These are phyloP conservation scores for Gynostemma pentaphyllum DNA, from an alignment of 306 rosid species.

Conservation along the genomic window DNA sequence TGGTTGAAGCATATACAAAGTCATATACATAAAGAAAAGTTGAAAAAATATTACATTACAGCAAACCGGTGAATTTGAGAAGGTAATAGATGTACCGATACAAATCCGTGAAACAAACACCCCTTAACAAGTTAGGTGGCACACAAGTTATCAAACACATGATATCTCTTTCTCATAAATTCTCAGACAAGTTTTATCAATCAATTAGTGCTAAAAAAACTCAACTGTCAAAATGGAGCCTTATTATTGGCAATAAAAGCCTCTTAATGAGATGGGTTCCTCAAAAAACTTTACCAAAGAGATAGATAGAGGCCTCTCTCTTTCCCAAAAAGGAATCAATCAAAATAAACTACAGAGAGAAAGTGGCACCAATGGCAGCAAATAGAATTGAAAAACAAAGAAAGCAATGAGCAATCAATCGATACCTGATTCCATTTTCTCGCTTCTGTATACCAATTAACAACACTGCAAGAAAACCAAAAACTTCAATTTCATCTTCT, in stretches of 20 bases:
- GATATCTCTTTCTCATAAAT: conserved; percentile 3
- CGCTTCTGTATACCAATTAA: conserved; percentile 76
- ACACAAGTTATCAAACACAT: not conserved
- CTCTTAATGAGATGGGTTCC: not conserved
- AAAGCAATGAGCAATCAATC: too few species aligned
- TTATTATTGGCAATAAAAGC: conserved; percentile 7
- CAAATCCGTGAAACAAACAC: not conserved
- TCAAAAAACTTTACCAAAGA: too few species aligned
- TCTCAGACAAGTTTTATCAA: not conserved
- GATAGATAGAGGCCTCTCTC: too few species aligned
- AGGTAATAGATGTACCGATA: too few species aligned
- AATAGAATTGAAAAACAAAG: not conserved
- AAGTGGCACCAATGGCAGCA: not conserved
- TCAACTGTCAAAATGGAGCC: not conserved
- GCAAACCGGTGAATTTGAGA: too few species aligned
- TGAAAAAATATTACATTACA: too few species aligned
- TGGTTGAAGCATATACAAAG: too few species aligned
- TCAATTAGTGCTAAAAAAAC: not conserved
- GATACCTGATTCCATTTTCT: conserved; percentile 96
- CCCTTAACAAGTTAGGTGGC: conserved; percentile 1
- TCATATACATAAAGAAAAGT: too few species aligned
- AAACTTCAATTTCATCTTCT: not conserved
- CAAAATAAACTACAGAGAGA: not conserved
- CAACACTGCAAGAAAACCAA: conserved; percentile 41
- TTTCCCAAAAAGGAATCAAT: too few species aligned